These are phyloP conservation scores for Mercurialis annua DNA, from an alignment of 345 rosid genomes.

Conservation along the genomic window DNA sequence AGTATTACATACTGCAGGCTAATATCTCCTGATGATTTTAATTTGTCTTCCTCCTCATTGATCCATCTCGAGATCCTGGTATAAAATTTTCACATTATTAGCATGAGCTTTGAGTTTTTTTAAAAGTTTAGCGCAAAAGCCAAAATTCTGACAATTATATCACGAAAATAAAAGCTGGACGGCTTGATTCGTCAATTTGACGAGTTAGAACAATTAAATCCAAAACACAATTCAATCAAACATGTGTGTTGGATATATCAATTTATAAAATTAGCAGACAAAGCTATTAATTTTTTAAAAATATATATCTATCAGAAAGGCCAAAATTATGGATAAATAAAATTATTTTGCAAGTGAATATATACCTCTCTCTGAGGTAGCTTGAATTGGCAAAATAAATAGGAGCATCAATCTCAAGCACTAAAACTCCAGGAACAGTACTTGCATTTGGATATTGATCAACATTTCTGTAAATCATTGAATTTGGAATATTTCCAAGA, in stretches of 20 bases:
- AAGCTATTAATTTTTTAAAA: too few species aligned
- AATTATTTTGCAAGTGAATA: not conserved
- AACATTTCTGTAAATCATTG: conserved; percentile 52
- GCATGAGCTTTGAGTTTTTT: not conserved
- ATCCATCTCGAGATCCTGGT: conserved; percentile 76
- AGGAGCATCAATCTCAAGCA: conserved; percentile 77
- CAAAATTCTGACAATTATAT: too few species aligned
- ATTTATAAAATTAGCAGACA: too few species aligned
- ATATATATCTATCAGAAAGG: too few species aligned
- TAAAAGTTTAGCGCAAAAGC: too few species aligned
- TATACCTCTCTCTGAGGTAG: conserved; percentile 82
- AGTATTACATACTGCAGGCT: conserved; percentile 65
- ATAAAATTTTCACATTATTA: not conserved
- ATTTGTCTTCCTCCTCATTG: conserved; percentile 69
- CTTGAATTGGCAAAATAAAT: conserved; percentile 79
- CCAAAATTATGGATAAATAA: not conserved
- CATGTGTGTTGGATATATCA: too few species aligned
- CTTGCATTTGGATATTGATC: conserved; percentile 66
- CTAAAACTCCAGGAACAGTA: conserved; percentile 53
- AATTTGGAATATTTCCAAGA: conserved; percentile 66
- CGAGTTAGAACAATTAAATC: too few species aligned
- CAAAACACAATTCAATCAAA: too few species aligned
- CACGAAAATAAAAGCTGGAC: too few species aligned
- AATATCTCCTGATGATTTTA: conserved; percentile 46
- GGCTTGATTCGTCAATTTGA: too few species aligned